phyloP scores from a whole-genome alignment of 306 rosid species.

The Arachis hypogaea region DNA sequence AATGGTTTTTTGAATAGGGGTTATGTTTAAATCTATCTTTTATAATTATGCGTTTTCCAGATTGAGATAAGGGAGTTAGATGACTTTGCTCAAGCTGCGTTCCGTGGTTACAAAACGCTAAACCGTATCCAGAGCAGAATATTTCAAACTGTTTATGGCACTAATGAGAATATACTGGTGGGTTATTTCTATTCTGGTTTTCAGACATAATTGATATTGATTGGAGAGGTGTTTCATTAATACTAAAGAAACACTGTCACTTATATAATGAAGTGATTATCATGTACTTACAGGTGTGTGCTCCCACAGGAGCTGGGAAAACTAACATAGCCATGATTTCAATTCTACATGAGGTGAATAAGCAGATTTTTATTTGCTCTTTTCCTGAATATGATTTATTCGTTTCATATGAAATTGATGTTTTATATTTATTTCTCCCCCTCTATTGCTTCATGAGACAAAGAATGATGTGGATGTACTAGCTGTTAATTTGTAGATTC shows the following conservation, averaged over 20 bases:
- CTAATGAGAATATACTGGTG: slow-evolving; percentile 92
- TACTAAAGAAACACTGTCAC: slow-evolving; percentile 20
- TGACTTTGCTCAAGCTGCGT: slow-evolving; percentile 99
- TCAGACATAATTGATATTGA: slow-evolving; percentile 19
- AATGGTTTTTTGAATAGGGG: slow-evolving; percentile 26
- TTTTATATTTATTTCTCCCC: slow-evolving; percentile 26
- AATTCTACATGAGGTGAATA: slow-evolving; percentile 87
- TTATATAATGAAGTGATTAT: slow-evolving; percentile 35
- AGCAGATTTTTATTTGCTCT: slow-evolving; percentile 22
- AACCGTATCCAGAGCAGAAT: slow-evolving; percentile 96
- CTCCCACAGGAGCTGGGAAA: slow-evolving; percentile 99
- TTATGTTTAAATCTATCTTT: slow-evolving; percentile 38
- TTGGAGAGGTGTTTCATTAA: slow-evolving; percentile 9
- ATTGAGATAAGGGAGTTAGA: slow-evolving; percentile 88
- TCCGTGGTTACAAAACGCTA: slow-evolving; percentile 81
- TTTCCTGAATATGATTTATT: slow-evolving; percentile 32
- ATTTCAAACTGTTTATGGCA: slow-evolving; percentile 81
- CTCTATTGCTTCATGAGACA: slow-evolving; percentile 14
- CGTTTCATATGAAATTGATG: slow-evolving; percentile 11
- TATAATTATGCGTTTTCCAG: slow-evolving; percentile 51
- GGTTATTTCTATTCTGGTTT: slow-evolving; percentile 44
- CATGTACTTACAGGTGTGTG: slow-evolving; percentile 80
- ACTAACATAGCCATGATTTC: slow-evolving; percentile 98
- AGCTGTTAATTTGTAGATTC: slow-evolving; percentile 22
- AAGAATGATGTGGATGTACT: slow-evolving; percentile 18